phyloP scores from a whole-genome alignment of 768 basidiomycete species.

The Rhizopogon salebrosus region DNA sequence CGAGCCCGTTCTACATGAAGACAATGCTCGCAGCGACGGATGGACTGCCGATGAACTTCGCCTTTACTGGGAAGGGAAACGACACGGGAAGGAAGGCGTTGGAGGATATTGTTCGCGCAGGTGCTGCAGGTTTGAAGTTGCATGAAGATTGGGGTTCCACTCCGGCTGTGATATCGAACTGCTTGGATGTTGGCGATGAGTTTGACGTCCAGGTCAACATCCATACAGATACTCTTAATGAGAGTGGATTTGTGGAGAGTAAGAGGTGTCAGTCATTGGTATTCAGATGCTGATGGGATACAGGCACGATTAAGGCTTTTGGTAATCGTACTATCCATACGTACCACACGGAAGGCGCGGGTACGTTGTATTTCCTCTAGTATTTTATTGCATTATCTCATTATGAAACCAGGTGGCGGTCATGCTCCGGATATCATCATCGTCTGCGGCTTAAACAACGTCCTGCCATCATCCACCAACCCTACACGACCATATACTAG shows the following conservation, averaged over 20 bases:
- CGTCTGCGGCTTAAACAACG: conserved; percentile 86
- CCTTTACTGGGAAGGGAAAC: conserved; percentile 95
- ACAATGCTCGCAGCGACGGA: conserved; percentile 94
- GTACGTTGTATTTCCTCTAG: conserved; percentile 28
- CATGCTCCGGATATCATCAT: conserved; percentile 98
- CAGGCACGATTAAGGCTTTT: conserved; percentile 87
- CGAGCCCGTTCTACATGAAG: conserved; percentile 83
- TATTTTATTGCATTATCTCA: not conserved
- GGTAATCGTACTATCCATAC: conserved; percentile 91
- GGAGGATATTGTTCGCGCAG: conserved; percentile 78
- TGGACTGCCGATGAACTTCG: conserved; percentile 85
- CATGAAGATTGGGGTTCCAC: conserved; percentile 98
- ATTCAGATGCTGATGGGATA: conserved; percentile 4
- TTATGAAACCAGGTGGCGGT: conserved; percentile 60
- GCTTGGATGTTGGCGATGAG: conserved; percentile 77
- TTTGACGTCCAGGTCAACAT: conserved; percentile 98
- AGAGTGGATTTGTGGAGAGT: conserved; percentile 97
- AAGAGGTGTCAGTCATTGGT: conserved; percentile 18
- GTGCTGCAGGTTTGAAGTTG: conserved; percentile 86
- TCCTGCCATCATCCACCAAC: conserved; percentile 94
- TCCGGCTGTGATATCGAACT: conserved; percentile 72
- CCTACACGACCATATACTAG: conserved; percentile 88
- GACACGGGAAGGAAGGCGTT: conserved; percentile 73
- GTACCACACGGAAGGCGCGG: conserved; percentile 96
- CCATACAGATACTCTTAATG: conserved; percentile 95